Evolutionary conservation across 2,329 filamentous ascomycete genomes (phyloP), one percentile per base, ranked within the genome.

Genomic region (Diaporthe sp.): DNA sequence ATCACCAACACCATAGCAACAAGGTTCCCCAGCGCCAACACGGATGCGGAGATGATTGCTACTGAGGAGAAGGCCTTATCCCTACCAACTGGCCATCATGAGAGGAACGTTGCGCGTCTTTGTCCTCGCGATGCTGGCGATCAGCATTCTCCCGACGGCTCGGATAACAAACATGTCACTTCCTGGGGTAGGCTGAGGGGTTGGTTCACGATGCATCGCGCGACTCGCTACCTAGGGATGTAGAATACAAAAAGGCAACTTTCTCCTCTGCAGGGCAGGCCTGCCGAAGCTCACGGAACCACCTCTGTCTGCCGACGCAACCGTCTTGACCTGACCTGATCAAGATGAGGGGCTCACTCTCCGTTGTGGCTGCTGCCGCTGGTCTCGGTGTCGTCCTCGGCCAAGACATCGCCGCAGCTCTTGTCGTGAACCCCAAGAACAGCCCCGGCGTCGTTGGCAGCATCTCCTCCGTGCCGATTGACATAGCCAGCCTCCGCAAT

Each of bases 371-470:
- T 7, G 68, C 60, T 4, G 13, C 61, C 3, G 54, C 68, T 28
- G 72, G 45, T 13, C 45, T 74, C 42, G 28, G 33, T 4, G 8
- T 42, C 13, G 68, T 64, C 30, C 60, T 58, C 7, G 28, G 55
- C 10, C 40, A 57, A 35, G 61, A 30, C 22, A 38, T 70, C 50
- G 52, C 28, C 30, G 64, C 64, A n/a, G 54, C 52, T 7, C 72
- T 76, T 12, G 72, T 74, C 25, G 71, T 76, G 25, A 71, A 77
- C 38, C 74, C 68, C 4, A 74, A 73, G 45, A 77, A 77, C 52
- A 74, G 64, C 19, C 74, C 72, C 15, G 73, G 75, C 10, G 40
- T 69, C n/a, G 28, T 9, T 35, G 76, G 72, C 12, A 70, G 72
- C 57, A 71, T 40, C 4, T 22, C 66, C 12, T 67, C 72, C 8